phyloP scores from a whole-genome alignment of 1,139 yeast genomes.

The Pichia norvegensis region DNA sequence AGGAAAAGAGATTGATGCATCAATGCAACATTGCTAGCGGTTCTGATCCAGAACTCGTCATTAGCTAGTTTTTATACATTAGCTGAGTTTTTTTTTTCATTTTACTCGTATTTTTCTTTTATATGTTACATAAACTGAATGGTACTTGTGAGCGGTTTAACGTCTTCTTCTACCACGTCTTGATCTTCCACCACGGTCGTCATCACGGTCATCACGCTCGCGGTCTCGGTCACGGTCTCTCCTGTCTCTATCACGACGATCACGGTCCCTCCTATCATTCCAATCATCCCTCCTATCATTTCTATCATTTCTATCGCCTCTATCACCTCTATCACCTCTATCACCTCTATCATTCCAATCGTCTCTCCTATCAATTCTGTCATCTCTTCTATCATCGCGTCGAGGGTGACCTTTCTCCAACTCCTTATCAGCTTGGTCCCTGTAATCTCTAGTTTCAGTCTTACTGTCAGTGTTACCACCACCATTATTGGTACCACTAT shows the following conservation, averaged over 20 bases:
- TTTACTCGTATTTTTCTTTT: neutral
- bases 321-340: conserved; percentile 17
- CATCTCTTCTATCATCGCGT: conserved; percentile 8
- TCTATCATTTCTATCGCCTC: conserved; percentile 10
- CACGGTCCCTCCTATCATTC: neutral
- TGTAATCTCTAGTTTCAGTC: conserved; percentile 15
- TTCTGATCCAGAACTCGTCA: conserved; percentile 41
- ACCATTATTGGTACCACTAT: conserved; percentile 21
- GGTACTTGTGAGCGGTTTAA: neutral
- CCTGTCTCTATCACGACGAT: conserved; percentile 20
- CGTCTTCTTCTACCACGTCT: conserved; percentile 10
- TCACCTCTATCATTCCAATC: conserved; percentile 9
- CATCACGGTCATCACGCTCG: conserved; percentile 8
- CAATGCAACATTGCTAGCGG: conserved; percentile 89
- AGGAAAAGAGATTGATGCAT: conserved; percentile 80
- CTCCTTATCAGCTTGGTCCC: conserved; percentile 27
- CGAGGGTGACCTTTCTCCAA: conserved; percentile 17
- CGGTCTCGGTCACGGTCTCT: conserved; percentile 5
- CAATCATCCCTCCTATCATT: conserved; percentile 11
- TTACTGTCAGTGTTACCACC: conserved; percentile 39
- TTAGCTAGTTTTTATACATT: neutral
- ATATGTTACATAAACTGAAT: neutral
- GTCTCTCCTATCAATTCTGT: conserved; percentile 6
- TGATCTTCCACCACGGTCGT: conserved; percentile 19
- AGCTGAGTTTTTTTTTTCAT: no score